A percentile compares a stretch with the other conserved stretches of the same genome.
These are phyloP conservation scores for Chloris gayana DNA, from an alignment of 176 grass and related monocot species.

Conservation along the genomic window DNA sequence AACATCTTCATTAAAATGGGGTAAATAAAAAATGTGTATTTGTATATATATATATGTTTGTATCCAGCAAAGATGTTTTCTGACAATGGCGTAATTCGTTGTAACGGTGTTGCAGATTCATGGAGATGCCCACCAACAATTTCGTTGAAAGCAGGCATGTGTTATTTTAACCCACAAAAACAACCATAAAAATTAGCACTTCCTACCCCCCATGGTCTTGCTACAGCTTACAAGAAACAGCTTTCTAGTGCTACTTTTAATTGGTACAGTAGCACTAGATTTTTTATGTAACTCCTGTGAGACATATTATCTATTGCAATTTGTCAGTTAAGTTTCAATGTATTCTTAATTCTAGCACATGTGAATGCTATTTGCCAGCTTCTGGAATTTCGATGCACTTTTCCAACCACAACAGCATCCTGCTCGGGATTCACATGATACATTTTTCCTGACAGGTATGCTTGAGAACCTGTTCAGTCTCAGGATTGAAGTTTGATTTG, in stretches of 20 bases:
- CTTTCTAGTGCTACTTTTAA: not conserved
- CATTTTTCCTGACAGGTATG: slow-evolving; percentile 85
- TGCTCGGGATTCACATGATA: slow-evolving; percentile 98
- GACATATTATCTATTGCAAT: not conserved
- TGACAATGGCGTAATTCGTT: slow-evolving; percentile 14
- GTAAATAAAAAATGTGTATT: slow-evolving; percentile 47
- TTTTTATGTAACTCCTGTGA: not conserved
- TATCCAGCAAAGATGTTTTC: not conserved
- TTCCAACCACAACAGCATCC: slow-evolving; percentile 98
- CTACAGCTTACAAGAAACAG: not conserved
- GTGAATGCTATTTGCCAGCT: slow-evolving; percentile 50
- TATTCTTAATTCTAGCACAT: slow-evolving; percentile 25
- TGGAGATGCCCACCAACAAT: slow-evolving; percentile 97
- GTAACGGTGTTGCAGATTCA: slow-evolving; percentile 58
- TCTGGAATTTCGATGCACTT: slow-evolving; percentile 99
- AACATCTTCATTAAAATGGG: slow-evolving; percentile 93
- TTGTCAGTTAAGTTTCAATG: not conserved
- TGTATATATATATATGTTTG: not conserved
- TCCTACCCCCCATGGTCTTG: not conserved
- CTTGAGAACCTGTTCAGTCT: slow-evolving; percentile 13
- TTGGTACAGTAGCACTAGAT: not conserved
- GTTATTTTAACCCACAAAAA: slow-evolving; percentile 15
- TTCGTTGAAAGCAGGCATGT: slow-evolving; percentile 88
- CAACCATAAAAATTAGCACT: not conserved
- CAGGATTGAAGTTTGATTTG: not conserved